A percentile compares a stretch with the other conserved stretches of the same genome.
These are phyloP conservation scores for Ustilago vetiveriae DNA, from an alignment of 1,284 basidiomycete species.

Conservation along the genomic window DNA sequence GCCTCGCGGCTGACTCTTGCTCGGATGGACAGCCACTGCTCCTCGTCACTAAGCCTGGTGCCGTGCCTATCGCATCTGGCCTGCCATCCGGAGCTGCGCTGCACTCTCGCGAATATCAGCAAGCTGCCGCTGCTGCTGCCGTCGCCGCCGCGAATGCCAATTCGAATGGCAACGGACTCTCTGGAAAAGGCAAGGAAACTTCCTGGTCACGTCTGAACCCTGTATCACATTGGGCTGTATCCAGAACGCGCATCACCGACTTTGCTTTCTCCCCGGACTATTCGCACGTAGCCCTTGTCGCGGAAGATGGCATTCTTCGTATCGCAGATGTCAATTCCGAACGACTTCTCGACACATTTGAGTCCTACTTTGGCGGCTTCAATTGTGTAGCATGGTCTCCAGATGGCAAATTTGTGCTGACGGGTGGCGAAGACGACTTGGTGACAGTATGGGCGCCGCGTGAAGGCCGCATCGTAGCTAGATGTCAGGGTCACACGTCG, in stretches of 20 bases:
- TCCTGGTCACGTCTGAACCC: slow-evolving; percentile 54
- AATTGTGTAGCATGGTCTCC: slow-evolving; percentile 93
- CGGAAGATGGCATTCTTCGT: slow-evolving; percentile 58
- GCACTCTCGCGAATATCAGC: slow-evolving; percentile 36
- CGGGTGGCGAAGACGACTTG: slow-evolving; percentile 91
- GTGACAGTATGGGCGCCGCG: slow-evolving; percentile 72
- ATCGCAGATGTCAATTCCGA: slow-evolving; percentile 59
- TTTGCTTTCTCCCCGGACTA: slow-evolving; percentile 61
- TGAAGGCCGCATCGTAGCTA: slow-evolving; percentile 76
- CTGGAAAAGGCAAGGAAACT: slow-evolving; percentile 48
- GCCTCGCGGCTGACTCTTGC: slow-evolving; percentile 4
- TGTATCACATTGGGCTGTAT: slow-evolving; percentile 57
- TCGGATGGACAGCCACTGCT: slow-evolving; percentile 26
- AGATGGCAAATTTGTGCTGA: slow-evolving; percentile 88
- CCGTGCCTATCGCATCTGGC: slow-evolving; percentile 38
- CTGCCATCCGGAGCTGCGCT: slow-evolving; percentile 18
- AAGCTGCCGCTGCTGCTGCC: slow-evolving; percentile 33
- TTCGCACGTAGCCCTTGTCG: slow-evolving; percentile 50
- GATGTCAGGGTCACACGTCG: slow-evolving; percentile 94
- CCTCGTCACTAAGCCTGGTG: slow-evolving; percentile 44
- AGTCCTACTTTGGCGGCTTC: slow-evolving; percentile 69
- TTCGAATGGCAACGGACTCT: slow-evolving; percentile 34
- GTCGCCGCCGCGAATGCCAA: slow-evolving; percentile 27
- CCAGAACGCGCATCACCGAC: slow-evolving; percentile 48
- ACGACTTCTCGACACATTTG: slow-evolving; percentile 48